Evolutionary conservation across 305 asterid species (phyloP).

Genomic region (Fraxinus latifolia): DNA sequence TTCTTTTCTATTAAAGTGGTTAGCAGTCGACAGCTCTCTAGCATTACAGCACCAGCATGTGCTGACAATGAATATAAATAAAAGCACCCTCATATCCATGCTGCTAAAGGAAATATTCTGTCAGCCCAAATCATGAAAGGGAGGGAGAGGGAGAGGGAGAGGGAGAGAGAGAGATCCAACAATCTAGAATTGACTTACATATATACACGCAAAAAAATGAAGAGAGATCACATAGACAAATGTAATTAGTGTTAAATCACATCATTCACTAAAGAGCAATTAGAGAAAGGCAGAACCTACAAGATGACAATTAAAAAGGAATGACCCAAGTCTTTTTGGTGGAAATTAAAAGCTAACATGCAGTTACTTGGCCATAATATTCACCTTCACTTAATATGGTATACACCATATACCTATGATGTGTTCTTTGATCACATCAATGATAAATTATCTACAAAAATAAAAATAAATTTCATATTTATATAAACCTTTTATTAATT

Average conservation of each 20-base stretch:
- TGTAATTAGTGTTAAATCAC: not conserved
- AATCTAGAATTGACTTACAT: not conserved
- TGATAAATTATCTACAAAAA: not conserved
- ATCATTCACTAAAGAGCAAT: not conserved
- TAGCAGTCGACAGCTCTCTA: slow-evolving; percentile 27
- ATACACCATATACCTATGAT: not conserved
- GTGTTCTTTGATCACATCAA: not conserved
- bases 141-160: not conserved
- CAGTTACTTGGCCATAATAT: not conserved
- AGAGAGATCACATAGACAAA: not conserved
- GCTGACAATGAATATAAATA: slow-evolving; percentile 27
- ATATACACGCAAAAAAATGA: not conserved
- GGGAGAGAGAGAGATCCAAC: not conserved
- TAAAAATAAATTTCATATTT: not conserved
- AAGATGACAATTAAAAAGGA: not conserved
- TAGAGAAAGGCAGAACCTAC: not conserved
- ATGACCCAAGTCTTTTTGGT: not conserved
- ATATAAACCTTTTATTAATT: not conserved
- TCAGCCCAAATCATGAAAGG: not conserved
- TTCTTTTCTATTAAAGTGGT: slow-evolving; percentile 6
- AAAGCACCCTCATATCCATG: slow-evolving; percentile 36
- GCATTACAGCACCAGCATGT: slow-evolving; percentile 29
- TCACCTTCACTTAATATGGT: not conserved
- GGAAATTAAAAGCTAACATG: not conserved
- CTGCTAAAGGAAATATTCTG: slow-evolving; percentile 14